These are phyloP conservation scores for Coprinellus aureogranulatus DNA, from an alignment of 768 basidiomycete genomes.

Conservation along the genomic window DNA sequence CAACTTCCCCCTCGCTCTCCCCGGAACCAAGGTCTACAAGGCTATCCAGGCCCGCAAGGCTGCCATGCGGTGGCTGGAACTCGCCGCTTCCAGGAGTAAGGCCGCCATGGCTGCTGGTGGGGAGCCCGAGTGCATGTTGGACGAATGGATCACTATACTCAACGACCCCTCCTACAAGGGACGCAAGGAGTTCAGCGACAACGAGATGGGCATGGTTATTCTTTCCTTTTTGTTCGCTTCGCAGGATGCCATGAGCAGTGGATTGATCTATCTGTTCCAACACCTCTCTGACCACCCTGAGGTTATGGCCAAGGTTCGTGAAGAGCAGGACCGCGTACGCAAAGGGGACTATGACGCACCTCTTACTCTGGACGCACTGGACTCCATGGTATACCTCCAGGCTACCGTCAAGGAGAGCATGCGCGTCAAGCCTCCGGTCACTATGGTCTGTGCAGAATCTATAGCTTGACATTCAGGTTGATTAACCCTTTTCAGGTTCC, in stretches of 20 bases:
- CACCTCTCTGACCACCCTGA: slow-evolving; percentile 92
- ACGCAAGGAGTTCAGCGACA: slow-evolving; percentile 82
- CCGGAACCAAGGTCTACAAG: slow-evolving; percentile 94
- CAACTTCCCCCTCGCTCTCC: slow-evolving; percentile 94
- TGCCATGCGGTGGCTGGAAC: slow-evolving; percentile 75
- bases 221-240: slow-evolving; percentile 96
- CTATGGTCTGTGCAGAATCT: slow-evolving; percentile 66
- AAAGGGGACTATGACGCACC: slow-evolving; percentile 72
- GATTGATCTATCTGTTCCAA: slow-evolving; percentile 94
- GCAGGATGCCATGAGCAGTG: slow-evolving; percentile 98
- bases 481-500: slow-evolving; percentile 65
- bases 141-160: slow-evolving; percentile 84
- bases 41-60: slow-evolving; percentile 89
- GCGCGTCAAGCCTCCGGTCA: slow-evolving; percentile 89
- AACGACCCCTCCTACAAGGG: slow-evolving; percentile 68
- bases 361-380: slow-evolving; percentile 83
- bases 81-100: slow-evolving; percentile 80
- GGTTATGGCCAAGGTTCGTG: slow-evolving; percentile 80
- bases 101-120: slow-evolving; percentile 74
- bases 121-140: slow-evolving; percentile 86
- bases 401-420: slow-evolving; percentile 94
- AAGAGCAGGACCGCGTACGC: slow-evolving; percentile 85
- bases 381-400: slow-evolving; percentile 88
- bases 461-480: slow-evolving; percentile 5
- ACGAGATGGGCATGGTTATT: slow-evolving; percentile 95